Base-by-base conservation (phyloP, 2,329 filamentous ascomycete species). In the Scedosporium apiospermum region DNA sequence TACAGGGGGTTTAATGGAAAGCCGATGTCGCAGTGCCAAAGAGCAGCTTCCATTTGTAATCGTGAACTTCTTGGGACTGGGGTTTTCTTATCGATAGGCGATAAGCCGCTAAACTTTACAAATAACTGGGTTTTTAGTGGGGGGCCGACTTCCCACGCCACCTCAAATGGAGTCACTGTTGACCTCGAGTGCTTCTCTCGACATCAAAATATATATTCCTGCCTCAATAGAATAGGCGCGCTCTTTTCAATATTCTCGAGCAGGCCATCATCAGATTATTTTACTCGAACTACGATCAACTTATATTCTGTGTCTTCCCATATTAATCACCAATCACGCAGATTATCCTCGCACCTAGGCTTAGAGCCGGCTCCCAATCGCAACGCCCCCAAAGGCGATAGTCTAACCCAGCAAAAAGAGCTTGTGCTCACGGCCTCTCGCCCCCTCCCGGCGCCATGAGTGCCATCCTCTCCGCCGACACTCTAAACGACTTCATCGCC, bases 401-500 rank as follows among this genome's bases (percentile, higher is more conserved):
- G 10, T 4, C 21, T n/a, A 42, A 44, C 34, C 7, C 18, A 27
- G 57, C 18, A 27, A 12, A 12, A 58, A 16, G 21, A 27, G 53
- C 9, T n/a, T 49, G 34, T 49, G 21, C 30, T 55, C 51, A n/a
- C 27, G 41, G 41, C 55, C 12, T 38, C 27, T 3, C 44, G 2
- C 30, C 18, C 27, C 27, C 41, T 7, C 10, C 53, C 61, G 42
- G 53, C 55, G 80, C 74, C 66, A 99, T 99, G 95, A 96, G 92
- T 73, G 95, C 95, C 66, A 99, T 99, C 71, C 88, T 99, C 70
- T 98, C 93, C 63, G 88, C 89, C 71, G 93, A 99, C 79, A 93
- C 97, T 74, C 82, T 99, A 65, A 99, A 99, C 80, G 95, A 99
- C 81, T 99, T 99, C 78, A 99, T 99, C 73, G 95, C 90, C 63